A percentile compares a stretch with the other conserved stretches of the same genome.
Conservation (phyloP, 345 rosid species). For the Lepidium aucheri region DNA sequence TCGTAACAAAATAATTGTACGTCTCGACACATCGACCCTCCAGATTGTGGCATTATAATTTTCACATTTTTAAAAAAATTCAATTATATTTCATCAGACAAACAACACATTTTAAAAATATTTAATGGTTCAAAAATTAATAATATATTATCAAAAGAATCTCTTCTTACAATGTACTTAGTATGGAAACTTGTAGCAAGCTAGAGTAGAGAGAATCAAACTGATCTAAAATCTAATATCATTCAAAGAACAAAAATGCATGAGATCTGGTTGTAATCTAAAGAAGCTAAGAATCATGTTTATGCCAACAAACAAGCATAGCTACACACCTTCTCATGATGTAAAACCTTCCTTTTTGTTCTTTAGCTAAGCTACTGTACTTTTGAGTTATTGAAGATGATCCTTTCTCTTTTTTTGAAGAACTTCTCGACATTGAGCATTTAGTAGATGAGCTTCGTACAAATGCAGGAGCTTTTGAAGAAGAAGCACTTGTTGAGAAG, state of each 20-base stretch:
- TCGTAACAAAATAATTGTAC: constrained; percentile 31
- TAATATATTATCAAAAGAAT: constrained; percentile 27
- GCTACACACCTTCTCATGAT: constrained; percentile 97
- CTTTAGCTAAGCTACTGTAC: constrained; percentile 83
- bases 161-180: constrained; percentile 33
- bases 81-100: constrained; percentile 19
- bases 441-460: constrained; percentile 47
- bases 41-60: constrained; percentile 22
- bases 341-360: constrained; percentile 89
- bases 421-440: constrained; percentile 37
- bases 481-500: constrained; percentile 59
- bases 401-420: constrained; percentile 62
- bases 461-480: constrained; percentile 51
- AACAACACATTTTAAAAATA: neutral
- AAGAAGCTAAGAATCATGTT: constrained; percentile 51
- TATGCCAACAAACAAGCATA: constrained; percentile 98
- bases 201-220: constrained; percentile 26
- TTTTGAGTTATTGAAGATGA: constrained; percentile 52
- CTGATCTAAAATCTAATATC: constrained; percentile 13
- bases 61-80: constrained; percentile 3
- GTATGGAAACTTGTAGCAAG: constrained; percentile 33
- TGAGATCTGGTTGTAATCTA: constrained; percentile 1
- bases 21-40: constrained; percentile 31
- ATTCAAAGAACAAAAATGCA: constrained; percentile 7
- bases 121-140: neutral